Base-by-base conservation (phyloP, 139 green algal genomes). In the Eudorina sp. region DNA sequence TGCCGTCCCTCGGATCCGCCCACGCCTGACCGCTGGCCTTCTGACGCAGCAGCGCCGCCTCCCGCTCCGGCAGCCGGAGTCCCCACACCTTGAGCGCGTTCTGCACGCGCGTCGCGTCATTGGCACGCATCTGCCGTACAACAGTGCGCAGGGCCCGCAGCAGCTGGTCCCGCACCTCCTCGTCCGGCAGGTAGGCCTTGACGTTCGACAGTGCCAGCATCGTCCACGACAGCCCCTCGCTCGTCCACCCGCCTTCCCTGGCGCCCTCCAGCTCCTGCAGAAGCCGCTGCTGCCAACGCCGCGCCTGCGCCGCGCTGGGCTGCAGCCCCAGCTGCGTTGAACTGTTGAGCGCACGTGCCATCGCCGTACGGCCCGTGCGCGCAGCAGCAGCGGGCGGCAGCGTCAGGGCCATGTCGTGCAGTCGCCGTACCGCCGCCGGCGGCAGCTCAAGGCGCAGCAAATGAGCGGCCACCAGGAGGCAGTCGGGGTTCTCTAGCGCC, bases 211-310 rank as follows among this genome's bases (percentile, higher is more conserved):
- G 62, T 21, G 81, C 81, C 81, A 87, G 66, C 81, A 87, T 66
- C 16, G 46, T 68, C 81, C 81, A 87, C 31, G 81, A 87, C 62
- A 87, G 66, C 45, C 64, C 81, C 14, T 78, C 62, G 81, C 64
- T 51, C 4, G 40, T 48, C 81, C 81, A 87, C 43, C 5, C 1
- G 29, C 19, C 62, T 40, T 68, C 31, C 7, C 60, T 13, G 43
- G 43, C 80, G 25, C 21, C 4, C 8, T 29, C 29, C 60, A 87
- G 25, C 81, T 66, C 64, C 64, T 3, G 45, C 9, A 87, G 13
- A 45, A 87, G 45, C 45, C 43, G 64, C n/a, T 0, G 25, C 66
- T 87, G 23, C 81, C 81, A 87, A 6, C 40, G 29, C 25, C 6
- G 0, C 8, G 81, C 81, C 60, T 87, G 45, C 18, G 3, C 31